These are phyloP conservation scores for Sphagnum contortum DNA, from an alignment of 225 moss, liverwort and hornwort genomes.

Conservation along the genomic window DNA sequence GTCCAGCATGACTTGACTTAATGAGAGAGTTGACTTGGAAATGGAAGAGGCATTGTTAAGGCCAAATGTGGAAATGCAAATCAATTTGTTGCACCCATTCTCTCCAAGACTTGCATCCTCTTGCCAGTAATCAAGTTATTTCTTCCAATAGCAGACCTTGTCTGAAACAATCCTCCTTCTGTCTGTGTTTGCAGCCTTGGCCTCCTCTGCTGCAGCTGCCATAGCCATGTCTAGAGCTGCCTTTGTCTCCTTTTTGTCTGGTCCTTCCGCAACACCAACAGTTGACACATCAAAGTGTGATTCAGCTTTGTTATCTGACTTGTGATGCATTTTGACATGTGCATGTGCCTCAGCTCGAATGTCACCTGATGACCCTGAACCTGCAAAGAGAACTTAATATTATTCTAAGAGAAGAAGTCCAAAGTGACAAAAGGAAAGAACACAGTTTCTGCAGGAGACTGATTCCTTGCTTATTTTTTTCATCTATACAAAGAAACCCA, in stretches of 20 bases:
- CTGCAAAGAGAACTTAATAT: constrained; percentile 12
- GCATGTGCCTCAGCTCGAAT: constrained; percentile 91
- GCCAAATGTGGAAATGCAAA: background rate
- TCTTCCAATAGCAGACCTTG: constrained; percentile 26
- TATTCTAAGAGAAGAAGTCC: background rate
- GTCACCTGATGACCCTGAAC: constrained; percentile 48
- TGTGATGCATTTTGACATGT: constrained; percentile 32
- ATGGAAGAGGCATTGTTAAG: constrained; percentile 3
- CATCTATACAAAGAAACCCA: background rate
- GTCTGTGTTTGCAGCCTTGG: constrained; percentile 42
- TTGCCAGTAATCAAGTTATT: constrained; percentile 7
- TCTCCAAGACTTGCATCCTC: constrained; percentile 5
- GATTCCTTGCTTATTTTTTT: too few species aligned
- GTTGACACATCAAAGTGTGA: constrained; percentile 58
- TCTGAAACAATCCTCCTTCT: constrained; percentile 35
- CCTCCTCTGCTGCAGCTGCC: constrained; percentile 62
- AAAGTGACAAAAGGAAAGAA: too few species aligned
- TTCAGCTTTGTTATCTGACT: constrained; percentile 10
- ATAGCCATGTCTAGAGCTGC: constrained; percentile 67
- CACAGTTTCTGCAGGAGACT: too few species aligned
- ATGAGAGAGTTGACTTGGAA: constrained; percentile 10
- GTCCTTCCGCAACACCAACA: constrained; percentile 79
- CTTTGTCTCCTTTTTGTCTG: constrained; percentile 45
- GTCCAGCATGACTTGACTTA: constrained; percentile 3
- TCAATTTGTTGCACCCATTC: background rate